Evolutionary conservation across 2,329 filamentous ascomycete genomes (phyloP).

Genomic region (Diaporthe sp.): DNA sequence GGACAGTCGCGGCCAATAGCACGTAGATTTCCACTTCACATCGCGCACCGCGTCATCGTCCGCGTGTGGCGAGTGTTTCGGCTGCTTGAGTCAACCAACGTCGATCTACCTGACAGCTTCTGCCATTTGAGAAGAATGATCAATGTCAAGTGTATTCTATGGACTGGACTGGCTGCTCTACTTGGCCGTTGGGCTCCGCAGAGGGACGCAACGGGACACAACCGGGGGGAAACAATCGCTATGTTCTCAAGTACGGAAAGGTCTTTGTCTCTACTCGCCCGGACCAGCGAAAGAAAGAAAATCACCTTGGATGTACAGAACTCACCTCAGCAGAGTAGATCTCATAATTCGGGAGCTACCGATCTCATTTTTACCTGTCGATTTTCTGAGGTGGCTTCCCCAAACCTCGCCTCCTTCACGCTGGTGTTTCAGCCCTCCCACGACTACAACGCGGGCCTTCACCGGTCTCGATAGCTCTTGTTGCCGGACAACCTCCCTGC

Average conservation of each 20-base stretch:
- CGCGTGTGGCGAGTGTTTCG: neutral
- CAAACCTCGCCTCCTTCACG: slow-evolving; percentile 2
- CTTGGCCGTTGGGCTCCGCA: neutral
- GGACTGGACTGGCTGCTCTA: too few relatives aligned
- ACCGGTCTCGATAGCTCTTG: slow-evolving; percentile 34
- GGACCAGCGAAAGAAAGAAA: neutral
- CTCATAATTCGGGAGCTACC: slow-evolving; percentile 30
- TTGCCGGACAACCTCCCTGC: slow-evolving; percentile 29
- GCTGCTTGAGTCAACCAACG: neutral
- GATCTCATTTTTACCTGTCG: slow-evolving; percentile 27
- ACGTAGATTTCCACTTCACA: neutral
- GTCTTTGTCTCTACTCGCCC: neutral
- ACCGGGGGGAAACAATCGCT: neutral
- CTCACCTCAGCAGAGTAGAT: neutral
- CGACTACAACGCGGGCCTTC: slow-evolving; percentile 22
- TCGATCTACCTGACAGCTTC: neutral
- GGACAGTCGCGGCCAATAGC: neutral
- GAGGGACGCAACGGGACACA: neutral
- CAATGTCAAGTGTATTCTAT: neutral
- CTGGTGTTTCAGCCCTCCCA: slow-evolving; percentile 24
- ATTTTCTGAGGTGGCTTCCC: neutral
- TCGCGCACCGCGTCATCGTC: neutral
- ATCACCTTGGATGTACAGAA: neutral
- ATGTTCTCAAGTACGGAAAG: neutral
- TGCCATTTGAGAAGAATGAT: too few relatives aligned